These are phyloP conservation scores for Udeniomyces megalosporus DNA, from an alignment of 768 basidiomycete genomes.

Conservation along the genomic window DNA sequence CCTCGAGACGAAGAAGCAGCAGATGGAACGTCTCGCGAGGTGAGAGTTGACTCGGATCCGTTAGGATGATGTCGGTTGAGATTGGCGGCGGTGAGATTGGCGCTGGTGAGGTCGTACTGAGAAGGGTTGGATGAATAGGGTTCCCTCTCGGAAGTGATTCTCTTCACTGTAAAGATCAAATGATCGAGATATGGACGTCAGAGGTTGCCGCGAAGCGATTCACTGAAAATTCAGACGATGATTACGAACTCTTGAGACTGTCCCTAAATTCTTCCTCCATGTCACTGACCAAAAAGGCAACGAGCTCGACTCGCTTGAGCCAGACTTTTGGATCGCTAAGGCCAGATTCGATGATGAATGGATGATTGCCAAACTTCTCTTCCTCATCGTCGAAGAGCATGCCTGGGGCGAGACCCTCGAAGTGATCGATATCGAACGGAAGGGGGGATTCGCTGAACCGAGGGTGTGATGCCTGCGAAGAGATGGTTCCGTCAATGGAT, in stretches of 20 bases:
- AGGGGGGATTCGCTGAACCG: not conserved
- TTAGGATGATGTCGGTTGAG: no score
- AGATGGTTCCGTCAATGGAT: no score
- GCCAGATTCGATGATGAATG: not conserved
- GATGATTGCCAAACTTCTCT: not conserved
- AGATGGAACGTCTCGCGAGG: no score
- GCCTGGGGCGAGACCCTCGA: constrained; percentile 8
- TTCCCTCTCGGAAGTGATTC: not conserved
- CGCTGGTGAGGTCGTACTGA: not conserved
- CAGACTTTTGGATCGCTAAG: not conserved
- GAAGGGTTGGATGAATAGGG: not conserved
- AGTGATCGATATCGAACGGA: constrained; percentile 12
- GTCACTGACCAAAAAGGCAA: constrained; percentile 11
- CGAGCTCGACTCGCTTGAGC: constrained; percentile 11
- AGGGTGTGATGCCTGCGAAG: no score
- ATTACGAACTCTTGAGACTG: constrained; percentile 1
- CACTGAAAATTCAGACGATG: not conserved
- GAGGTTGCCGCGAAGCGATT: not conserved
- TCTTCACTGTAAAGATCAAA: not conserved
- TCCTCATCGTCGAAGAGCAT: constrained; percentile 15
- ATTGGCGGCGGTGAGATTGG: not conserved
- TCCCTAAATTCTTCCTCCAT: constrained; percentile 15
- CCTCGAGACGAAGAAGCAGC: no score
- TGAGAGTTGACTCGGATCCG: no score
- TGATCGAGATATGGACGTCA: not conserved